Evolutionary conservation across 371 early-diverging fungal species (phyloP).

Genomic region (Globomyces sp.): DNA sequence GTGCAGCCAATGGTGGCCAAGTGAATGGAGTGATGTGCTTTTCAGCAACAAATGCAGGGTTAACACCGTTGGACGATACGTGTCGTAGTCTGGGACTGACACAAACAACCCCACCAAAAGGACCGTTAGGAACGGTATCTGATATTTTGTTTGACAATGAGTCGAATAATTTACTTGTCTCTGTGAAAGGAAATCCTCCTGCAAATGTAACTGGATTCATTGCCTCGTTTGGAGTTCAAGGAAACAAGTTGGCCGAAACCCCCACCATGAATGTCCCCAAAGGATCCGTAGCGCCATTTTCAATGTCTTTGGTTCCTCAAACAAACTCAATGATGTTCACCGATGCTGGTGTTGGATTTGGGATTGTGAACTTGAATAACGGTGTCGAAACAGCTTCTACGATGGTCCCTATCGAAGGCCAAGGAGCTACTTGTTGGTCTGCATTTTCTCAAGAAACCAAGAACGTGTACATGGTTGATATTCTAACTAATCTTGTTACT

Average conservation of each 20-base stretch:
- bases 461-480: conserved; percentile 16
- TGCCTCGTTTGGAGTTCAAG: conserved; percentile 12
- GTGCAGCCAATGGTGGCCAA: conserved; percentile 13
- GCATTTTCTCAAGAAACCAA: conserved; percentile 5
- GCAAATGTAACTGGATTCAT: conserved; percentile 18
- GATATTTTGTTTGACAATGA: conserved; percentile 16
- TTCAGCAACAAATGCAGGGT: background rate
- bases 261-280: conserved; percentile 5
- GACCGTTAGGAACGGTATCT: conserved; percentile 17
- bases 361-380: background rate
- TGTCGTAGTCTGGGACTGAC: background rate
- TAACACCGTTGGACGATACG: background rate
- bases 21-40: conserved; percentile 16
- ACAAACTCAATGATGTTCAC: conserved; percentile 14
- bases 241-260: background rate
- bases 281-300: conserved; percentile 18
- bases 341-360: conserved; percentile 21
- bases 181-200: conserved; percentile 21
- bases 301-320: conserved; percentile 10
- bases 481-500: conserved; percentile 1
- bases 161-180: background rate
- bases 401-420: conserved; percentile 11
- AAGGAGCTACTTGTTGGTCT: conserved; percentile 21
- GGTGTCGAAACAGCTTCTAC: conserved; percentile 1
- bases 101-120: conserved; percentile 20